phyloP scores from a whole-genome alignment of 768 basidiomycete species.

The Boletales sp. region DNA sequence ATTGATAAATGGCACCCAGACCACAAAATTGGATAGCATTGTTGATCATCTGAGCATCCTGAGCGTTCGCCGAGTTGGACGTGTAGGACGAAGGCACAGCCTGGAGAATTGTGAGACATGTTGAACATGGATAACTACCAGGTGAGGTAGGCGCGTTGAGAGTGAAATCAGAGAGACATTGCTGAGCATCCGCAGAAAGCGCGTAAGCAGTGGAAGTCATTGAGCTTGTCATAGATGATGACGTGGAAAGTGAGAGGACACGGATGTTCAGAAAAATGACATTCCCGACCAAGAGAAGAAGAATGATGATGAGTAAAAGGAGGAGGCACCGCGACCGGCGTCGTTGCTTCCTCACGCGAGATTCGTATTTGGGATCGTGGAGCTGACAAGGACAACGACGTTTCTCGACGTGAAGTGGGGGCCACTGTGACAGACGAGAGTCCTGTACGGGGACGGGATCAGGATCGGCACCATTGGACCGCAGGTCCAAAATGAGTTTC shows the following conservation, averaged over 20 bases:
- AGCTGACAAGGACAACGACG: constrained; percentile 22
- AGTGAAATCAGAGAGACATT: constrained; percentile 44
- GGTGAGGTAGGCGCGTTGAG: constrained; percentile 44
- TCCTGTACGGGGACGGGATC: constrained; percentile 25
- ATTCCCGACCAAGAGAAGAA: constrained; percentile 44
- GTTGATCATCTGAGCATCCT: constrained; percentile 30
- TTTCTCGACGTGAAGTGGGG: constrained; percentile 39
- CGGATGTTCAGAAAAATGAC: constrained; percentile 36
- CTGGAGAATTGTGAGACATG: constrained; percentile 41
- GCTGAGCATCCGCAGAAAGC: constrained; percentile 38
- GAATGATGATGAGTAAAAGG: constrained; percentile 34
- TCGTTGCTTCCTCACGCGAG: constrained; percentile 24
- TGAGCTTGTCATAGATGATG: constrained; percentile 12
- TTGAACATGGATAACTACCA: constrained; percentile 42
- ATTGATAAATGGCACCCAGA: constrained; percentile 41
- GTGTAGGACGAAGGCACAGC: constrained; percentile 35
- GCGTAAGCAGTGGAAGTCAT: constrained; percentile 22
- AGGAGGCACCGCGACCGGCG: constrained; percentile 31
- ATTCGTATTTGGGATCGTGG: constrained; percentile 17
- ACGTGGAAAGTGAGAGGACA: constrained; percentile 21
- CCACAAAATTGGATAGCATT: constrained; percentile 48
- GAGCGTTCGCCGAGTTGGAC: constrained; percentile 26
- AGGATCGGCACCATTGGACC: constrained; percentile 24
- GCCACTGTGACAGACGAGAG: constrained; percentile 31
- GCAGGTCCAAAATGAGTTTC: constrained; percentile 35